A percentile compares a stretch with the other conserved stretches of the same genome.
Evolutionary conservation across 2,329 filamentous ascomycete species (phyloP).

Genomic region (Nemania sp.): DNA sequence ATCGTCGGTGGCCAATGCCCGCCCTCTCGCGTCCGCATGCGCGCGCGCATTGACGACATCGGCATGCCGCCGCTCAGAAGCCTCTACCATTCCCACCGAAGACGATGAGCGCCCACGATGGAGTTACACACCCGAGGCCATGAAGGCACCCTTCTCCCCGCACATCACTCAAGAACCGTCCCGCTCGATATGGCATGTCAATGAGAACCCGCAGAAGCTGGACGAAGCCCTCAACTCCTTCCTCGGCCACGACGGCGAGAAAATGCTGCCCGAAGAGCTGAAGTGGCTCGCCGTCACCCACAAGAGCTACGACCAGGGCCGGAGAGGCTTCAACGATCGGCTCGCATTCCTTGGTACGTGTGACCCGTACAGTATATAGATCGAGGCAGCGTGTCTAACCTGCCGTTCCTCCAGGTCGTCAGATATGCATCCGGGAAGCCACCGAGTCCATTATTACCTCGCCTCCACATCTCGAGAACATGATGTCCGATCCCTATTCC

Average conservation of each 20-base stretch:
- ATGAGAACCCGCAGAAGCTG: constrained; percentile 72
- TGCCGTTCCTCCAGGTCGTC: constrained; percentile 30
- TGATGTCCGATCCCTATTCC: constrained; percentile 45
- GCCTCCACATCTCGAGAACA: constrained; percentile 34
- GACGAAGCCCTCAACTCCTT: constrained; percentile 78
- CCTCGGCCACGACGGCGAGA: constrained; percentile 72
- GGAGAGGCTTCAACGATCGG: constrained; percentile 91
- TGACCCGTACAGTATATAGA: constrained; percentile 6
- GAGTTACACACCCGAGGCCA: constrained; percentile 68
- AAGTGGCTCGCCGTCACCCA: constrained; percentile 98
- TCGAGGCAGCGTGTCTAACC: constrained; percentile 16
- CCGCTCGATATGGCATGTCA: constrained; percentile 66
- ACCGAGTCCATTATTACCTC: constrained; percentile 67
- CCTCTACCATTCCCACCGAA: constrained; percentile 5
- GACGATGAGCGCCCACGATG: constrained; percentile 58
- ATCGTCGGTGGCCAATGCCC: constrained; percentile 16
- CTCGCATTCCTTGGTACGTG: constrained; percentile 81
- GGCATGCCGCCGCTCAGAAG: constrained; percentile 17
- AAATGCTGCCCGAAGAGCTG: constrained; percentile 81
- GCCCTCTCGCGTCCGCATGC: constrained; percentile 18
- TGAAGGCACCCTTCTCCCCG: constrained; percentile 70
- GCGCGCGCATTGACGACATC: constrained; percentile 35
- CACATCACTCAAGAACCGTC: constrained; percentile 58
- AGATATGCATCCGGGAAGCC: constrained; percentile 36
- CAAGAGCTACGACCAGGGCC: constrained; percentile 96